A percentile compares a stretch with the other conserved stretches of the same genome.
Conservation (phyloP, 352 stramenopile genomes). For the Globisporangium alternatum region DNA sequence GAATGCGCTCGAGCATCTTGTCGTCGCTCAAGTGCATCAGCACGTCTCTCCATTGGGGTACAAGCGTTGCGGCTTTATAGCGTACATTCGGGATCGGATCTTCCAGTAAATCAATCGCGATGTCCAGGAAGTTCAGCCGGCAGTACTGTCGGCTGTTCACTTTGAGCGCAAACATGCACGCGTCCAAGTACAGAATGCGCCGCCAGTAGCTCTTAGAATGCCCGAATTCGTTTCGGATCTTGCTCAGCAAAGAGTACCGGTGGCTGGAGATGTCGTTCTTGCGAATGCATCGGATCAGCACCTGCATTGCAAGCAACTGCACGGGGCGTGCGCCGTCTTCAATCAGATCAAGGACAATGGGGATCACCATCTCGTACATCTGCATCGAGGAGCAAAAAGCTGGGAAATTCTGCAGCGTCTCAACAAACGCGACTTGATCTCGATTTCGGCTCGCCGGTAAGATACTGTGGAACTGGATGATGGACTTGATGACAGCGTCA, state of each 20-base stretch:
- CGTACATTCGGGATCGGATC: slow-evolving; percentile 74
- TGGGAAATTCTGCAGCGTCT: slow-evolving; percentile 57
- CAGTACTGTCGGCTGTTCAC: slow-evolving; percentile 78
- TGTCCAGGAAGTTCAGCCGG: slow-evolving; percentile 69
- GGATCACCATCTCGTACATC: slow-evolving; percentile 41
- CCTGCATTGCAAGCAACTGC: slow-evolving; percentile 60
- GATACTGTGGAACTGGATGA: slow-evolving; percentile 75
- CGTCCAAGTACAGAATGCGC: slow-evolving; percentile 71
- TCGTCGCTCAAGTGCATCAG: slow-evolving; percentile 56
- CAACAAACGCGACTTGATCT: slow-evolving; percentile 65
- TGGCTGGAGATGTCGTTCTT: slow-evolving; percentile 66
- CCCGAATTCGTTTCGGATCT: slow-evolving; percentile 67
- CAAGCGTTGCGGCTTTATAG: slow-evolving; percentile 61
- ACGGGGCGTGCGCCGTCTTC: slow-evolving; percentile 74
- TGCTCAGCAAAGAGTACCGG: slow-evolving; percentile 66
- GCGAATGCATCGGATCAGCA: slow-evolving; percentile 66
- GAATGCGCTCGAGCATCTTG: slow-evolving; percentile 72
- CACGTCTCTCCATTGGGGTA: slow-evolving; percentile 64
- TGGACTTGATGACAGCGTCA: slow-evolving; percentile 57
- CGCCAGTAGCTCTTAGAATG: slow-evolving; percentile 76
- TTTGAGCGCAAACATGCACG: slow-evolving; percentile 51
- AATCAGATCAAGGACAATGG: slow-evolving; percentile 76
- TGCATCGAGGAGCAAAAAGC: slow-evolving; percentile 21
- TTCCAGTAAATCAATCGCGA: slow-evolving; percentile 72
- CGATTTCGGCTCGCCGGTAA: slow-evolving; percentile 61